Conservation (phyloP, 2,329 filamentous ascomycete genomes). For the Ophidiomyces ophidiicola region DNA sequence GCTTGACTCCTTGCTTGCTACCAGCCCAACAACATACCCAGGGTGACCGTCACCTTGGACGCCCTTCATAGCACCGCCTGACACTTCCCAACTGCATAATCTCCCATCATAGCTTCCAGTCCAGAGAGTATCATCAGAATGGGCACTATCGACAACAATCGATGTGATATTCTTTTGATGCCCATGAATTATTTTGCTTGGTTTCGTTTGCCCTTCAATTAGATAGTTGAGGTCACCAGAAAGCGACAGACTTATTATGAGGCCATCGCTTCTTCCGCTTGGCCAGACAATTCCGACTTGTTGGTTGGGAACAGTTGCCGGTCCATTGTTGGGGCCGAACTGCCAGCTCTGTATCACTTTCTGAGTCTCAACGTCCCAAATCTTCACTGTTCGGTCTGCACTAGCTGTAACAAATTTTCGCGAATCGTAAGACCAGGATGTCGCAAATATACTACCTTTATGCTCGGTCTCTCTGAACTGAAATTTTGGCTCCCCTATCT, state of each 20-base stretch:
- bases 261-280: slow-evolving; percentile 63
- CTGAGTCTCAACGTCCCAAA: slow-evolving; percentile 80
- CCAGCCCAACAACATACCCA: slow-evolving; percentile 72
- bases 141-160: slow-evolving; percentile 45
- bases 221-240: slow-evolving; percentile 86
- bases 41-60: slow-evolving; percentile 73
- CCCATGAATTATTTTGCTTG: slow-evolving; percentile 63
- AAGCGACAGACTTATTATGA: slow-evolving; percentile 82
- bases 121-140: slow-evolving; percentile 52
- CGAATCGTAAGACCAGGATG: slow-evolving; percentile 81
- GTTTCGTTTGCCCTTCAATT: slow-evolving; percentile 55
- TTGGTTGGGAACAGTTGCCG: slow-evolving; percentile 63
- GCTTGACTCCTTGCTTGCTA: slow-evolving; percentile 39
- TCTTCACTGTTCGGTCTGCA: slow-evolving; percentile 84
- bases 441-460: slow-evolving; percentile 81
- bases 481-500: slow-evolving; percentile 71
- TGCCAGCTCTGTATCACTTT: slow-evolving; percentile 71
- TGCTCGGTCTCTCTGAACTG: slow-evolving; percentile 64
- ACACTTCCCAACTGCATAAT: slow-evolving; percentile 70
- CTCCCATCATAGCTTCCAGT: slow-evolving; percentile 89
- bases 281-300: slow-evolving; percentile 94
- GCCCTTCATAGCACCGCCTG: slow-evolving; percentile 53
- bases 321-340: slow-evolving; percentile 58
- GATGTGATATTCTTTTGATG: slow-evolving; percentile 88
- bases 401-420: slow-evolving; percentile 80